Base-by-base conservation (phyloP, 192 early-diverging fungal species). In the Podila epigama region DNA sequence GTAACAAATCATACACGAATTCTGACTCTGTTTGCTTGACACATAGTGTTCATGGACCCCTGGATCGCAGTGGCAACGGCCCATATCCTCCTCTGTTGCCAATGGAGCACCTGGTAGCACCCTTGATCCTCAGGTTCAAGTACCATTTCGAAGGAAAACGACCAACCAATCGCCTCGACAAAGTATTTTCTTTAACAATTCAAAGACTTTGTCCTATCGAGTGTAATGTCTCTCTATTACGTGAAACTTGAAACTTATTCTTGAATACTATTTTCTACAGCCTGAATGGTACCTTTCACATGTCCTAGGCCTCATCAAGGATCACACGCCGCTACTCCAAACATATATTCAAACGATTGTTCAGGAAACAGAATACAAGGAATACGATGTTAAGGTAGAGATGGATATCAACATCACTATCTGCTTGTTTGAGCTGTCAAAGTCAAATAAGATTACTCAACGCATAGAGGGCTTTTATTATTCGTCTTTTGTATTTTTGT, bases 261-360 rank as follows among this genome's bases (percentile, higher is more conserved):
- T 4, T 13, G 0, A 1, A 41, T 2, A n/a, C 4, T 48, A n/a
- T 7, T 44, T 25, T 27, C 8, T 44, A 20, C 68, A 89, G 86
- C 90, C 92, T n/a, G 92, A 94, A 70, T 92, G 91, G 92, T 92
- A 89, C 66, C 73, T 92, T 22, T 82, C 85, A 4, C 89, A 91
- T 51, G 64, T 89, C 22, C 69, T 89, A 32, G 81, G 72, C 20
- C 81, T 83, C 32, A 83, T 92, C 37, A 85, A 81, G 20, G 86
- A 87, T 9, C 88, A 91, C 58, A 66, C 88, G 12, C 84, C 90
- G 8, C 89, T 94, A 59, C 58, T 94, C 9, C 80, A 88, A 66
- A 75, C 81, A 18, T 86, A 81, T 33, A 81, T 91, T 0, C 92
- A 94, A 51, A 78, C 68, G n/a, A 79, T 92, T 11, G 68, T 92